Conservation (phyloP, 1,284 basidiomycete species). For the Heterobasidion irregulare region DNA sequence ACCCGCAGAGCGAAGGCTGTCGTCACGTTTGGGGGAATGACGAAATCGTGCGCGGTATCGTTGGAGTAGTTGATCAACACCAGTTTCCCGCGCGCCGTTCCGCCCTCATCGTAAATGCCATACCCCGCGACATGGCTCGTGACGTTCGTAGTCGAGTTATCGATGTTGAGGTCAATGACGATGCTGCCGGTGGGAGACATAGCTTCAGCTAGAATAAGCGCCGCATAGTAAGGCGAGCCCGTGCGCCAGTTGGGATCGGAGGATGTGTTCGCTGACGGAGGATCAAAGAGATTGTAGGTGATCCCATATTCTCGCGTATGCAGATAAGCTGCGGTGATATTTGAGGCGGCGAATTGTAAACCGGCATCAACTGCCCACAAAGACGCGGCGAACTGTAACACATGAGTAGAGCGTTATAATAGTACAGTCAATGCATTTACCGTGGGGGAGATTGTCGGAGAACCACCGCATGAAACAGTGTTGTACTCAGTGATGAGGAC, state of each 20-base stretch:
- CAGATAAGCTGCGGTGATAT: neutral
- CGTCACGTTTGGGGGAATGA: neutral
- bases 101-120: neutral
- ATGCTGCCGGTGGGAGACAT: neutral
- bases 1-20: neutral
- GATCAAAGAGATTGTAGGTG: constrained; percentile 1
- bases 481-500: constrained; percentile 1
- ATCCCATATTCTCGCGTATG: neutral
- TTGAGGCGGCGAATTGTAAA: neutral
- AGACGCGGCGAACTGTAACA: neutral
- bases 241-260: neutral
- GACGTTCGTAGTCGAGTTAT: neutral
- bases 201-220: neutral
- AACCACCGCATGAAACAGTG: neutral
- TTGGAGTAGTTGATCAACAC: constrained; percentile 1
- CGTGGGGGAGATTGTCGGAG: neutral
- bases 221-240: neutral
- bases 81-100: neutral
- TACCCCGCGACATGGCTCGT: neutral
- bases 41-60: neutral
- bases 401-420: neutral
- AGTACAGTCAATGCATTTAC: neutral
- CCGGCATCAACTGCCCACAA: neutral
- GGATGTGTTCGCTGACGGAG: neutral
- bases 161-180: neutral